Evolutionary conservation across 305 asterid genomes (phyloP).

Genomic region (Nicotiana rustica): DNA sequence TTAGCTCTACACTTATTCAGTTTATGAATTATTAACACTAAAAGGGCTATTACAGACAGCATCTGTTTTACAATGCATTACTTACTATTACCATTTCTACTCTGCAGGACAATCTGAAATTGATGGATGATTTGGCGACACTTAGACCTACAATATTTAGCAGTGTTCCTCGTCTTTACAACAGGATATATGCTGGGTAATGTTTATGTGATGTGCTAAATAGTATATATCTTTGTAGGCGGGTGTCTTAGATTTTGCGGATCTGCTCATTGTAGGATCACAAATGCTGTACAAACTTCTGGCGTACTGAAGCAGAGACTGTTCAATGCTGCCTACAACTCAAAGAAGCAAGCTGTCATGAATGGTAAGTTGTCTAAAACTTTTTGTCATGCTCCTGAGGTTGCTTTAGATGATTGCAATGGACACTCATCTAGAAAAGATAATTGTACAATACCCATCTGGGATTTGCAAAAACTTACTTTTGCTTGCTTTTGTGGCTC

Average conservation of each 20-base stretch:
- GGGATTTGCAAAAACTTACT: background rate
- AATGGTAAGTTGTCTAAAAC: conserved; percentile 59
- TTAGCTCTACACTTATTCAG: background rate
- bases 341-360: conserved; percentile 93
- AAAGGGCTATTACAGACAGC: conserved; percentile 20
- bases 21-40: conserved; percentile 4
- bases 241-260: conserved; percentile 37
- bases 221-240: conserved; percentile 32
- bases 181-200: conserved; percentile 98
- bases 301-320: conserved; percentile 85
- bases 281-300: conserved; percentile 82
- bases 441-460: background rate
- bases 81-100: conserved; percentile 31
- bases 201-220: conserved; percentile 37
- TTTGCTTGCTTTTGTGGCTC: conserved; percentile 25
- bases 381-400: conserved; percentile 5
- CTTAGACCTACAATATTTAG: conserved; percentile 92
- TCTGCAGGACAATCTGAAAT: conserved; percentile 90
- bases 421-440: conserved; percentile 16
- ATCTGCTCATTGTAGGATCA: conserved; percentile 63
- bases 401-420: conserved; percentile 16
- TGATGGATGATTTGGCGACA: conserved; percentile 95
- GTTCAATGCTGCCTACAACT: conserved; percentile 91
- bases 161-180: conserved; percentile 98
- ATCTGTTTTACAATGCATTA: conserved; percentile 23